These are phyloP conservation scores for Termitomyces titanicus DNA, from an alignment of 768 basidiomycete species.

Conservation along the genomic window DNA sequence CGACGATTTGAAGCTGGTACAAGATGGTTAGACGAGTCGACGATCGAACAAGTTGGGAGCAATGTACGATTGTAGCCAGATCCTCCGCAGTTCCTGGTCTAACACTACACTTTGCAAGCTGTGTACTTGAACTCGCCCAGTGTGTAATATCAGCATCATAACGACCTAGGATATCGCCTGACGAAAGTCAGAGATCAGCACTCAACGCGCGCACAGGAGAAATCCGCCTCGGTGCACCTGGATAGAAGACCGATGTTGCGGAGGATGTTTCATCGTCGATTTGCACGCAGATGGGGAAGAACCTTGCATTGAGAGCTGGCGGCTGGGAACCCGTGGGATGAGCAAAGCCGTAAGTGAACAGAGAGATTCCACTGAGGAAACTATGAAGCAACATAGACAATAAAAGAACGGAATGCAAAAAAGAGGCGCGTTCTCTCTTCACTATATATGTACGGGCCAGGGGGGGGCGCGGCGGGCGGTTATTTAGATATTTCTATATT, in stretches of 20 bases:
- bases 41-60: neutral
- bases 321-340: neutral
- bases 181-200: neutral
- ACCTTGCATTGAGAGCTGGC: neutral
- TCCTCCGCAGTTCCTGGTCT: conserved; percentile 55
- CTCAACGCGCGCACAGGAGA: neutral
- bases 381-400: neutral
- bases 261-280: conserved; percentile 37
- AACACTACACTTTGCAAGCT: conserved; percentile 48
- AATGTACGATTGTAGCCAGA: conserved; percentile 43
- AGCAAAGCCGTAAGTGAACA: neutral
- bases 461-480: too few species aligned
- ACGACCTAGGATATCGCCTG: conserved; percentile 16
- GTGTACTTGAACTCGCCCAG: conserved; percentile 48
- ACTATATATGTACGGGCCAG: neutral
- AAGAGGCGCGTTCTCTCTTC: neutral
- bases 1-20: conserved; percentile 44
- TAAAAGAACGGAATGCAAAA: neutral
- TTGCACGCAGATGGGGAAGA: conserved; percentile 27
- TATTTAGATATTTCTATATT: too few species aligned
- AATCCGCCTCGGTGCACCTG: conserved; percentile 21
- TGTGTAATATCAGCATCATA: conserved; percentile 44
- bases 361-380: neutral
- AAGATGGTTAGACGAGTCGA: neutral
- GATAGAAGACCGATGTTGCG: conserved; percentile 42